Evolutionary conservation across 257 asterid species (phyloP), one percentile per base, ranked within the genome.

Genomic region (Penstemon davidsonii): DNA sequence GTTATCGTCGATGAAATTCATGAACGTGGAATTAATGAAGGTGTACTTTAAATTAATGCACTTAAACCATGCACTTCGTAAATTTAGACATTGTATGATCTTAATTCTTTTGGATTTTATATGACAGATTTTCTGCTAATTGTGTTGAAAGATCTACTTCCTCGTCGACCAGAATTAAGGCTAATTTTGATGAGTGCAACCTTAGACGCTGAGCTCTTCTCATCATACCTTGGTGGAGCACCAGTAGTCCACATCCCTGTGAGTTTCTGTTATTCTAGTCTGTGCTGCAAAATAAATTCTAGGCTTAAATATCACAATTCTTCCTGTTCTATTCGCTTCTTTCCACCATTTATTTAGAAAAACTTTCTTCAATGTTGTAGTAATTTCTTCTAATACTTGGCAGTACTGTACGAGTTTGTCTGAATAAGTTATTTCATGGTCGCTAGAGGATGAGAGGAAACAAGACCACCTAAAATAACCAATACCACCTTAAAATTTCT

Each of bases 21-120:
- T 81, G 99, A 93, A 70, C 99, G 97, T 62, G 99, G 97, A 80
- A 85, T 93, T 63, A 93, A 93, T 79, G 99, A 93, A 87, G 99
- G 99, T 90, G 70, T 76, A 13, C 52, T 40, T 73, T 56, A 63
- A 60, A 41, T 55, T 71, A 53, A 51, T 49, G n/a, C 33, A 55
- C 63, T 72, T 55, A 8, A 33, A 45, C 45, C 3, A 41, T 37
- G 9, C 37, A 64, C 65, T 72, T 25, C 7, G 40, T 66, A 60
- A 52, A 55, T 18, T 19, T 37, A 69, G 41, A 46, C 68, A 55
- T 54, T 40, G 56, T 63, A 51, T 8, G 25, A 7, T 77, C 63
- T 67, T 73, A 69, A 83, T 76, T 15, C 43, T 18, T 76, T 52
- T 65, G n/a, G 37, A 47, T 75, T 65, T 66, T 73, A 70, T 75